These are phyloP conservation scores for Cochlearia excelsa DNA, from an alignment of 345 rosid species.

Conservation along the genomic window DNA sequence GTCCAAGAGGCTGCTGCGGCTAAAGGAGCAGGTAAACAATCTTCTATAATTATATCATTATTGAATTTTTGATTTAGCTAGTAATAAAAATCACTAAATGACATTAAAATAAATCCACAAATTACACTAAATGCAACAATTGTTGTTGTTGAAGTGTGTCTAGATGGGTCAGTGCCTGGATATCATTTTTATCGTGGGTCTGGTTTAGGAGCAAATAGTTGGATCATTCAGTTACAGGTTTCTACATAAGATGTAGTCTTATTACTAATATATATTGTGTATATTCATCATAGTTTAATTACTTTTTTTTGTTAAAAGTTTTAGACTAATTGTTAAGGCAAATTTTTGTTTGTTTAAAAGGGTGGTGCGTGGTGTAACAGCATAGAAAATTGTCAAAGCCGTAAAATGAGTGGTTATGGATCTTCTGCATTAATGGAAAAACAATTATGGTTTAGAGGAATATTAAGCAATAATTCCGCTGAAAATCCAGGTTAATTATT, in stretches of 20 bases:
- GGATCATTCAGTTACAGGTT: constrained; percentile 84
- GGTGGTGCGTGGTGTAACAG: constrained; percentile 98
- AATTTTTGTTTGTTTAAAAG: constrained; percentile 32
- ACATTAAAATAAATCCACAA: too few relatives aligned
- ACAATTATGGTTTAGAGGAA: constrained; percentile 55
- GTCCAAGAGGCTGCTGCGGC: constrained; percentile 50
- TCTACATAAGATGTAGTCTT: neutral
- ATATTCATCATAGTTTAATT: too few relatives aligned
- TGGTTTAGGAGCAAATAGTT: constrained; percentile 72
- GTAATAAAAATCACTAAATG: too few relatives aligned
- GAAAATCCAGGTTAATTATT: constrained; percentile 59
- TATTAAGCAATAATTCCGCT: constrained; percentile 66
- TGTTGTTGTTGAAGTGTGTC: constrained; percentile 57
- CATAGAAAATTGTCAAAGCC: constrained; percentile 51
- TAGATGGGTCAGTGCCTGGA: constrained; percentile 94
- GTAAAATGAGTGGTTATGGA: constrained; percentile 63
- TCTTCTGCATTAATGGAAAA: constrained; percentile 70
- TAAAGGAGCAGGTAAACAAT: constrained; percentile 66
- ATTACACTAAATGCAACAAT: neutral
- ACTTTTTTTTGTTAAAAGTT: too few relatives aligned
- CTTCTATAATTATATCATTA: neutral
- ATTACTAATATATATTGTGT: too few relatives aligned
- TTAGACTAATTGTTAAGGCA: neutral
- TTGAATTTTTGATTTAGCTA: neutral
- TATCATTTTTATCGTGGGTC: constrained; percentile 68